Evolutionary conservation across 2,329 filamentous ascomycete genomes (phyloP), one percentile per base, ranked within the genome.

Genomic region (Aspergillus proliferans): DNA sequence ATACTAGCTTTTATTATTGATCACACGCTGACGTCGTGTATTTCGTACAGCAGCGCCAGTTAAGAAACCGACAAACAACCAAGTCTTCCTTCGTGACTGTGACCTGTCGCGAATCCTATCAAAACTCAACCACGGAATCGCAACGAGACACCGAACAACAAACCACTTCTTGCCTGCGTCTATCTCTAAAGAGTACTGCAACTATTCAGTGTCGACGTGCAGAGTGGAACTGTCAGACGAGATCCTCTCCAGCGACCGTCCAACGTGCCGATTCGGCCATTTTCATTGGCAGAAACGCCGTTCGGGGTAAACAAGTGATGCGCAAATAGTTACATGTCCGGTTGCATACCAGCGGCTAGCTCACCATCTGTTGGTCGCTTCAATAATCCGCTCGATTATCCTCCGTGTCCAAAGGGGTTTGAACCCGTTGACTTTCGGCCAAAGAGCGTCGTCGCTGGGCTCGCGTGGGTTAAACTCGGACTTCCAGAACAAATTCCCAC

Each of bases 401-500:
- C 4, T 18, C 19, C 36, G 10, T 39, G 19, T 9, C 19, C 19
- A 15, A 19, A 19, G 19, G 36, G 15, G 15, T 39, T 18, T 19
- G n/a, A 39, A 19, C n/a, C 8, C 15, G 8, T 39, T 39, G 12
- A 39, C 41, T 19, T 19, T 43, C 12, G 52, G 46, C 58, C 56
- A 58, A 56, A 56, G 50, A 61, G 54, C 47, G 47, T 47, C 45
- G 50, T 36, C 43, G 39, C 18, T 55, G 49, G 44, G 43, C 45
- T 55, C 58, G 52, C 57, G 52, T 49, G 46, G 38, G 12, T 28
- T 54, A 52, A 48, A 45, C 55, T 48, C 51, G 49, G 47, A 47
- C 52, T 60, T 59, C 58, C 51, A 60, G 57, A 60, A 58, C 41
- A 28, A 49, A 55, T 51, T 30, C 26, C 51, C 44, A 46, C 50